Evolutionary conservation across 805 yeast species (phyloP), one percentile per base, ranked within the genome.

Genomic region (Starmerella sp.): DNA sequence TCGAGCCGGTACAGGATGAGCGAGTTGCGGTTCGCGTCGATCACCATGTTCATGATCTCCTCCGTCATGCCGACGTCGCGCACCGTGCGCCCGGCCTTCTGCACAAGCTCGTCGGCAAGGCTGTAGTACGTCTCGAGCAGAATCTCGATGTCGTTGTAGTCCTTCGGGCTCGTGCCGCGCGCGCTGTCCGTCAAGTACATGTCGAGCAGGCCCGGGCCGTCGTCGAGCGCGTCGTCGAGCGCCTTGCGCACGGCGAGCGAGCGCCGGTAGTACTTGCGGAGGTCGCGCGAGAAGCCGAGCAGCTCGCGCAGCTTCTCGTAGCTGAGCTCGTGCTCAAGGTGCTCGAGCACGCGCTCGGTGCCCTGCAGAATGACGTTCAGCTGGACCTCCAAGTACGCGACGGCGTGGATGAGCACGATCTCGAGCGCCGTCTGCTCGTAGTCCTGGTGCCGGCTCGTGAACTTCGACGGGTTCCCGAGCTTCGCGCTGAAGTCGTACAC

Each of bases 51-150:
- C 56, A 87, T 90, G 65, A 90, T 86, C 64, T 90, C 97, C 66
- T 89, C 96, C 0, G 97, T 90, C 14, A 93, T 86, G 65, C 81
- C 82, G 62, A 90, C 87, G 65, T 90, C 95, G 62, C 82, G 82
- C 22, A 86, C 79, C 54, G 89, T 71, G 4, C 91, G 83, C 45
- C 86, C 95, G 0, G 95, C 83, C 62, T 86, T 91, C 68, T 90
- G 97, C 6, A 89, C 96, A 61, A 85, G 82, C 71, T 90, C 97
- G 65, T 90, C 96, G 66, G 91, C 84, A 63, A 89, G 96, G 56
- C 85, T 84, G 69, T 86, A 89, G 69, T 90, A 90, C 0, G 95
- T 80, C 65, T 90, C 97, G 22, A 90, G 67, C 50, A 90, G 73
- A 83, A 89, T 84, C 68, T 90, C 97, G 22, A 87, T 76, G 62